A percentile compares a stretch with the other conserved stretches of the same genome.
These are phyloP conservation scores for Exophiala sp. DNA, from an alignment of 2,329 filamentous ascomycete genomes.

Conservation along the genomic window DNA sequence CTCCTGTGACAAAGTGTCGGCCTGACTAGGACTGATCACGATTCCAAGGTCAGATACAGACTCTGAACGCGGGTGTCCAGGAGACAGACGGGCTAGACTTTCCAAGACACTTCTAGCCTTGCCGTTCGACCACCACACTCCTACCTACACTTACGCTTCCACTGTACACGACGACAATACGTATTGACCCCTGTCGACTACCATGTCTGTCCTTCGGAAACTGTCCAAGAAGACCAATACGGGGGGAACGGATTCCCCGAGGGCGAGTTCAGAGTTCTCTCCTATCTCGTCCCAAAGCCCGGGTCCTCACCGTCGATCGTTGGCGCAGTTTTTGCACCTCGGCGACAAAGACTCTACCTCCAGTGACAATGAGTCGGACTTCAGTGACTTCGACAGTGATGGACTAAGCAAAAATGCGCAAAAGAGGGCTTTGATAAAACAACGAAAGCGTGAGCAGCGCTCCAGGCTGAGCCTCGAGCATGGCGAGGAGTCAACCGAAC, in stretches of 20 bases:
- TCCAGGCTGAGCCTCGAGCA: conserved; percentile 42
- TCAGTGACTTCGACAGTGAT: conserved; percentile 35
- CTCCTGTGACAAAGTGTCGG: not conserved
- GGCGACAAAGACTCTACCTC: conserved; percentile 35
- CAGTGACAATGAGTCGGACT: conserved; percentile 34
- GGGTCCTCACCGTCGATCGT: conserved; percentile 38
- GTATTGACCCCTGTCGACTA: not conserved
- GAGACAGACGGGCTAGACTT: too few species aligned
- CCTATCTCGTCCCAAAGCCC: conserved; percentile 27
- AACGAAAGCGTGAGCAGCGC: conserved; percentile 36
- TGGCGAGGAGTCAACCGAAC: conserved; percentile 38
- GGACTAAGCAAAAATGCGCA: conserved; percentile 43
- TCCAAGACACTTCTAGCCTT: not conserved
- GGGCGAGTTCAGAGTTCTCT: conserved; percentile 15
- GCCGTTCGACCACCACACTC: not conserved
- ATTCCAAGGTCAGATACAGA: too few species aligned
- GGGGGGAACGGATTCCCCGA: conserved; percentile 26
- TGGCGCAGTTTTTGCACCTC: conserved; percentile 37
- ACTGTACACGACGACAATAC: not conserved
- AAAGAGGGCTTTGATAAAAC: conserved; percentile 38
- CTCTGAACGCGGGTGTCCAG: too few species aligned
- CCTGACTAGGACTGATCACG: too few species aligned
- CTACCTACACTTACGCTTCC: not conserved
- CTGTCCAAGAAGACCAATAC: conserved; percentile 37
- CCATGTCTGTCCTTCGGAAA: conserved; percentile 24